Base-by-base conservation (phyloP, 352 stramenopile genomes). In the Globisporangium barbulae region DNA sequence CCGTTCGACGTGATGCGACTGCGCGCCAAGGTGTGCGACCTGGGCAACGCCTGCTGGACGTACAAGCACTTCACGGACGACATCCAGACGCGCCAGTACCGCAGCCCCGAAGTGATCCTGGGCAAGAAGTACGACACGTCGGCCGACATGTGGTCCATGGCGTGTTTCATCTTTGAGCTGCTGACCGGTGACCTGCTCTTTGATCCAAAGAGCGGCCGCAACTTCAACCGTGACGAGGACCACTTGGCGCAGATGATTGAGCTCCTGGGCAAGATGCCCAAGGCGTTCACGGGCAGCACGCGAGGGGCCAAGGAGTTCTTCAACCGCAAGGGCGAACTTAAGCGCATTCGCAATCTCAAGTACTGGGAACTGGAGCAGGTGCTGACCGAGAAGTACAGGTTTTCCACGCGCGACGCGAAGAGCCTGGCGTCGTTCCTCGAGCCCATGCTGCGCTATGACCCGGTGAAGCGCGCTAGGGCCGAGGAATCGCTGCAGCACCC, bases 81-180 rank as follows among this genome's bases (percentile, higher is more conserved):
- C 71, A 99, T 99, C 69, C 98, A 99, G 77, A 99, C 98, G 22
- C 86, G 98, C n/a, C 98, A 99, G 81, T 99, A 99, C 74, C 91
- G 98, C 5, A 97, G 90, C 42, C 98, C 98, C 7, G 98, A 99
- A 75, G 97, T 99, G 28, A 96, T 99, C 22, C 75, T 99, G 64
- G 93, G 96, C 44, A 97, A 96, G 70, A 89, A 89, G 48, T 99
- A 99, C 77, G 93, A 99, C 77, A 99, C 97, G 19, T 98, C 97
- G 31, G 97, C 97, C 5, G 98, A 99, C 74, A 98, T 99, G 53
- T 99, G 98, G 98, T 92, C 85, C 83, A 91, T 99, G 74, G 97
- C 94, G 45, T 99, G 98, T 73, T 98, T 99, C 56, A 82, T 99
- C 45, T 99, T 99, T 75, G 98, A 99, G 75, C 74, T 99, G 19